Conservation (phyloP, 2,329 filamentous ascomycete genomes). For the Aspergillus tamarii region DNA sequence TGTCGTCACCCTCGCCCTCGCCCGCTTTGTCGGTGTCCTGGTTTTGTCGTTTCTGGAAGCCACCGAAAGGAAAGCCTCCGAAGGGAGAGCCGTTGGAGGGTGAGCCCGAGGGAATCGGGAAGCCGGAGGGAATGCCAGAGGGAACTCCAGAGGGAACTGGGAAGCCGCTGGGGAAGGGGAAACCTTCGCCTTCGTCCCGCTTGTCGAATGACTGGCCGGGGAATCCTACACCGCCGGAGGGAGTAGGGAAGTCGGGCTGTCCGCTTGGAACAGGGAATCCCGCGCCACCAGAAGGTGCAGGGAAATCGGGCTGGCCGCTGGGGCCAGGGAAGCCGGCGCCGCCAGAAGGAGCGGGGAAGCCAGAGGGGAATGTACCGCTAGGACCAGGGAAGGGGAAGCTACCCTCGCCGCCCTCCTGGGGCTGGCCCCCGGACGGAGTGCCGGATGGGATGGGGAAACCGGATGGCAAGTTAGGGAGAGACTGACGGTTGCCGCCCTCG, state of each 20-base stretch:
- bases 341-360: not conserved
- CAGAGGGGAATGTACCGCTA: not conserved
- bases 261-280: not conserved
- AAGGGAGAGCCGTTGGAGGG: not conserved
- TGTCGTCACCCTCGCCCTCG: not conserved
- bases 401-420: not conserved
- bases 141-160: not conserved
- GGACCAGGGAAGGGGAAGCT: not conserved
- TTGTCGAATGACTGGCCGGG: not conserved
- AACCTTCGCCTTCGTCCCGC: not conserved
- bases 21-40: not conserved
- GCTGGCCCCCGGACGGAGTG: not conserved
- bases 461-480: not conserved
- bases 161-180: constrained; percentile 2
- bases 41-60: not conserved
- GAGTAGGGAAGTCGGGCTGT: not conserved
- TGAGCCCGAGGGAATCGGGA: constrained; percentile 4
- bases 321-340: not conserved
- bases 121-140: not conserved
- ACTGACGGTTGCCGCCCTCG: not conserved
- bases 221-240: not conserved
- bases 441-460: not conserved
- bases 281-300: not conserved
- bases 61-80: not conserved
- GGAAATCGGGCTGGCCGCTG: not conserved